Evolutionary conservation across 2,329 filamentous ascomycete species (phyloP), one percentile per base, ranked within the genome.

Genomic region (Alternaria sp.): DNA sequence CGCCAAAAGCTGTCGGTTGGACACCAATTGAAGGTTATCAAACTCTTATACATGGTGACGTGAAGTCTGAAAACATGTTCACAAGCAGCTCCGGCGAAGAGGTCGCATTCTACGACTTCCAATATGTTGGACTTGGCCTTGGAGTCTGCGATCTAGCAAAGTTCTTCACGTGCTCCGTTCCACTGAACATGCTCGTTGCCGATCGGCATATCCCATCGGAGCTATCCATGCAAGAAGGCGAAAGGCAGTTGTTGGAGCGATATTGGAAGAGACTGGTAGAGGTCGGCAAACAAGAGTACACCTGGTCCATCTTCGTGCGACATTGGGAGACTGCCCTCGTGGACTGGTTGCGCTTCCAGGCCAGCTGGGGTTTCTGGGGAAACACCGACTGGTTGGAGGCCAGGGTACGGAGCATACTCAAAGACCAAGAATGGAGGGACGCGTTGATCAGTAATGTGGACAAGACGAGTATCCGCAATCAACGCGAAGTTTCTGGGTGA

Each of bases 61-160:
- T 90, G 52, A 91, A 91, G 73, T 88, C 86, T 0, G 88, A 90
- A 65, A 91, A 91, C 59, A 81, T 91, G 7, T 90, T 90, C 68
- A 86, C 86, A 0, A 87, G 79, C 0, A 58, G 69, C 0, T 64
- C 72, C 0, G 87, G 85, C 1, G 75, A 84, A 2, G 60, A 78
- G 4, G 87, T 88, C 2, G 88, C 86, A 0, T 88, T 91, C 63
- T 90, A 88, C 67, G 89, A 91, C 70, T 91, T 91, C 57, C 89
- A 91, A 66, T 91, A 91, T 65, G 83, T 86, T 0, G 89, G 89
- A 0, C 74, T 89, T 0, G 88, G 89, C 0, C 72, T 90, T 0
- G 88, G 89, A 0, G 88, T 87, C 0, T 88, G 88, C 64, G 89
- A 91, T 71, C 78, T 91, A 0, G 88, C 88, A 2, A 90, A 90